Evolutionary conservation across 1,139 yeast genomes (phyloP), one percentile per base, ranked within the genome.

Genomic region (Candida anutae): DNA sequence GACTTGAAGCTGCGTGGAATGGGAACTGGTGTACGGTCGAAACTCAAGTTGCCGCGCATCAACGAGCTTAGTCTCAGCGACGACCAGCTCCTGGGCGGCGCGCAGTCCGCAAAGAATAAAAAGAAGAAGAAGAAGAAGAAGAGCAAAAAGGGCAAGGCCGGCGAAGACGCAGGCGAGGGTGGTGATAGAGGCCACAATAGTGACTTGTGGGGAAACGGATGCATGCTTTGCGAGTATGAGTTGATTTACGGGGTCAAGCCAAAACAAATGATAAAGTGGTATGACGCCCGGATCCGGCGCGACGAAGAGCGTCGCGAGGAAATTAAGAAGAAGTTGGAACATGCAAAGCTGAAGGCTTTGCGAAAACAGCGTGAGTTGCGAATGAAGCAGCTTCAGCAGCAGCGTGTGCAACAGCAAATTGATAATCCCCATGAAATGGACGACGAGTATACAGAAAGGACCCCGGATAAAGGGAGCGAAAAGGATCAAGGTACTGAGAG

Each of bases 141-240:
- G 33, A 39, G 37, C 23, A 6, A 6, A 6, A 6, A n/a, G 8
- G 26, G 25, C 23, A 31, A 31, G 28, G 19, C 17, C 9, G 16
- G n/a, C 12, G 17, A 12, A 13, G 11, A 6, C 6, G 16, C 3
- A 3, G 26, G 18, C 8, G 16, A 8, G 14, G 6, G 6, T 21
- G 23, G 23, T 6, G 16, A 10, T 8, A 10, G 8, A 8, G 19
- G 19, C 8, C 9, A 17, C 9, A n/a, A n/a, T n/a, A n/a, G n/a
- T n/a, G n/a, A n/a, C n/a, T n/a, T n/a, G n/a, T n/a, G n/a, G n/a
- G 14, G 27, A 4, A 34, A 37, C 26, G 48, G 58, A 32, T 77
- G 84, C 43, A 58, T 73, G 35, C 63, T 75, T 33, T 77, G 84
- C 48, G 79, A 76, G 42, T 77, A 73, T 43, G 74, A 72, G 42